Evolutionary conservation across 768 basidiomycete species (phyloP), one percentile per base, ranked within the genome.

Genomic region (Aureoboletus auriporus): DNA sequence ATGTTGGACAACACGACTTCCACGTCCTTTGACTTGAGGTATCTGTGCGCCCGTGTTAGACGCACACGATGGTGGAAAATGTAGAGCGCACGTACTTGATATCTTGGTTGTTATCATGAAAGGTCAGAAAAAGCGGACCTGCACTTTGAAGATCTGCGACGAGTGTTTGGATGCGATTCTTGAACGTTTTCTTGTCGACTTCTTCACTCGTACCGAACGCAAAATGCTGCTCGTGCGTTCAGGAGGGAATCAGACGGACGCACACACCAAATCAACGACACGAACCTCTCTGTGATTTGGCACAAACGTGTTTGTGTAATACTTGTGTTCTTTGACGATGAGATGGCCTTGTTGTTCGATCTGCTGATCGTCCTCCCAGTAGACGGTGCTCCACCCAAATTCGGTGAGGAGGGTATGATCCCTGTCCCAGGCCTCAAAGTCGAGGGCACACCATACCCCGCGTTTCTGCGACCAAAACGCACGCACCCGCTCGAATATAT

Each of bases 391-490:
- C 76, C 80, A 92, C n/a, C 92, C 92, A 56, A 89, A 85, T 62
- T 94, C 92, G 23, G 87, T 90, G 53, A 92, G 71, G 17, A 83
- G 52, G 1, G 69, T 77, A 58, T 89, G 86, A 37, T 89, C 86
- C 36, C 66, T 65, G 60, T 93, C 91, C 89, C 89, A 93, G 14
- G 77, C 79, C 66, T 93, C 91, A 53, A 93, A 84, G 63, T 93
- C 91, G 43, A 92, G 66, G 13, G 89, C 80, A 59, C 78, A 78
- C 86, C 88, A 92, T 5, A 78, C 76, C 36, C 87, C 89, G 23
- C 64, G 73, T 61, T 82, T 80, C 50, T 75, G 75, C 0, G 69
- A 66, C 82, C 84, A 91, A 44, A 81, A 71, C 4, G 73, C 62
- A 14, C 89, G 82, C 23, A 82, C 76, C 6, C 76, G 77, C 60